Conservation (phyloP, 2,329 filamentous ascomycete genomes). For the Aspergillus felis region DNA sequence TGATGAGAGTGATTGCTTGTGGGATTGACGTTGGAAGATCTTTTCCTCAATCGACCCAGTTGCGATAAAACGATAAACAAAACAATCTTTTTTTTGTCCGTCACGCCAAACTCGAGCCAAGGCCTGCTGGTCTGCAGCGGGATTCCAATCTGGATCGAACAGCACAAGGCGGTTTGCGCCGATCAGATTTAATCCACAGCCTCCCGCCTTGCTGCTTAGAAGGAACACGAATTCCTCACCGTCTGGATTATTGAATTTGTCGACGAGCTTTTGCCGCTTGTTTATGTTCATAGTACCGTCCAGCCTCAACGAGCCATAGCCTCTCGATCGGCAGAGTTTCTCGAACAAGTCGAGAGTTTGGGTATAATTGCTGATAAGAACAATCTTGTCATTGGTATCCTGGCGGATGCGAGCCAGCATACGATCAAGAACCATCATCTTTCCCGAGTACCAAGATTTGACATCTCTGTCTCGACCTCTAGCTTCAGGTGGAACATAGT, state of each 20-base stretch:
- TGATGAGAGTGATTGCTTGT: slow-evolving; percentile 94
- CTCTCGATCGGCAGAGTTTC: slow-evolving; percentile 75
- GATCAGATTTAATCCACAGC: slow-evolving; percentile 92
- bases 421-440: slow-evolving; percentile 96
- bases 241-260: slow-evolving; percentile 93
- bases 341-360: slow-evolving; percentile 94
- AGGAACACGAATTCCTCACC: slow-evolving; percentile 90
- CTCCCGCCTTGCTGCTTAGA: slow-evolving; percentile 94
- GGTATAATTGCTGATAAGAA: slow-evolving; percentile 97
- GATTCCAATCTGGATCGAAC: slow-evolving; percentile 98
- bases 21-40: slow-evolving; percentile 96
- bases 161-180: slow-evolving; percentile 91
- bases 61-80: slow-evolving; percentile 98
- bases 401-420: slow-evolving; percentile 95
- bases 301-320: slow-evolving; percentile 81
- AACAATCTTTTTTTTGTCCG: slow-evolving; percentile 98
- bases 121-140: slow-evolving; percentile 94
- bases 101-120: slow-evolving; percentile 97
- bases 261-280: slow-evolving; percentile 94
- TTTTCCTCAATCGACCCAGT: slow-evolving; percentile 98
- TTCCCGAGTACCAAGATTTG: slow-evolving; percentile 94
- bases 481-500: slow-evolving; percentile 82
- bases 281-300: slow-evolving; percentile 98
- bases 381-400: slow-evolving; percentile 98
- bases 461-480: slow-evolving; percentile 87